phyloP scores from a whole-genome alignment of 2,329 filamentous ascomycete genomes.

The Ambrosiella cleistominuta region DNA sequence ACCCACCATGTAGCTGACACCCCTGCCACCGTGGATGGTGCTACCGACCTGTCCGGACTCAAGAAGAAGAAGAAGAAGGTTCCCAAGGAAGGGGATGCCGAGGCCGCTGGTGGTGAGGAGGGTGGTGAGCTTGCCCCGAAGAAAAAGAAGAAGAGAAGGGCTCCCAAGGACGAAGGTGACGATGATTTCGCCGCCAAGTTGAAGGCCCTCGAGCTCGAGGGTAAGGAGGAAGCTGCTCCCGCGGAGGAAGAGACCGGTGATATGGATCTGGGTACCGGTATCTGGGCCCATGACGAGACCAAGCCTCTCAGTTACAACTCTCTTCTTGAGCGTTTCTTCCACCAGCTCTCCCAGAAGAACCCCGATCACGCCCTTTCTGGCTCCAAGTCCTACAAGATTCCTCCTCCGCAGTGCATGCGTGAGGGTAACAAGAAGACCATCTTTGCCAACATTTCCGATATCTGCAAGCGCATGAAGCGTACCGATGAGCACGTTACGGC shows the following conservation, averaged over 20 bases:
- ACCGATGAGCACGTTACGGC: conserved; percentile 94
- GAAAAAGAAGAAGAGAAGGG: conserved; percentile 62
- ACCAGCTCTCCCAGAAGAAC: conserved; percentile 84
- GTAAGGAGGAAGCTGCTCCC: conserved; percentile 39
- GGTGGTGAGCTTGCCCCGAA: conserved; percentile 46
- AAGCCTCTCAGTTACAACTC: conserved; percentile 68
- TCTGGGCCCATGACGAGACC: conserved; percentile 71
- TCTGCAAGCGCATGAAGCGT: conserved; percentile 98
- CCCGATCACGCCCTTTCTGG: conserved; percentile 83
- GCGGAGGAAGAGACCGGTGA: conserved; percentile 50
- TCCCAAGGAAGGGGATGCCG: conserved; percentile 30
- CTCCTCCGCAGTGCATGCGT: conserved; percentile 91
- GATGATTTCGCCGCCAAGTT: conserved; percentile 44
- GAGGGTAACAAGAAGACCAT: conserved; percentile 99
- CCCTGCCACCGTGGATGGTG: conserved; percentile 40
- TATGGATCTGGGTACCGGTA: conserved; percentile 71
- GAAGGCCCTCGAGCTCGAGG: conserved; percentile 43
- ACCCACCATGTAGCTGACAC: background rate
- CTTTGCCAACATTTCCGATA: conserved; percentile 97
- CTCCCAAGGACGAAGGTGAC: conserved; percentile 34
- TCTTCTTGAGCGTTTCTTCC: conserved; percentile 85
- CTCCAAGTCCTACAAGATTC: conserved; percentile 95
- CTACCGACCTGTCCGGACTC: conserved; percentile 37
- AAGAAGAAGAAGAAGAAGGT: conserved; percentile 60
- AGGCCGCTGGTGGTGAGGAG: conserved; percentile 30